phyloP scores from a whole-genome alignment of 2,329 filamentous ascomycete species.

The Fonsecaea nubica region DNA sequence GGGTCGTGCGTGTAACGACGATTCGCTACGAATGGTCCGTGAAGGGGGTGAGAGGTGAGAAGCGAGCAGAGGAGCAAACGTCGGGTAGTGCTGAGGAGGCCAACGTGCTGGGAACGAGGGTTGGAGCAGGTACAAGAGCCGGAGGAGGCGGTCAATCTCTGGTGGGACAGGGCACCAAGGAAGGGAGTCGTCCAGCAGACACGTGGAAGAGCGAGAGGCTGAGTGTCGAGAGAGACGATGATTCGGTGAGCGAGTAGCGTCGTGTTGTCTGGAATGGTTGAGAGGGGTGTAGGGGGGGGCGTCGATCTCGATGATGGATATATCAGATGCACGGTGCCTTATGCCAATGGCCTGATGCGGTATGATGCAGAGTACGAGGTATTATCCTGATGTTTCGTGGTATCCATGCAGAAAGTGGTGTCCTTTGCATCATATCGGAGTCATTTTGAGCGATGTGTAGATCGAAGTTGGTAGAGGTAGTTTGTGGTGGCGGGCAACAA shows the following conservation, averaged over 20 bases:
- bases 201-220: constrained; percentile 39
- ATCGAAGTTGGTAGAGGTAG: background rate
- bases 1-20: constrained; percentile 35
- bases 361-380: background rate
- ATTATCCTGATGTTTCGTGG: background rate
- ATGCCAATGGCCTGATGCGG: background rate
- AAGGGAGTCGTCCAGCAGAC: constrained; percentile 20
- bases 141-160: constrained; percentile 30
- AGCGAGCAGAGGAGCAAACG: constrained; percentile 21
- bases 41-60: constrained; percentile 22
- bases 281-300: constrained; percentile 4
- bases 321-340: constrained; percentile 5
- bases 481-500: background rate
- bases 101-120: constrained; percentile 29
- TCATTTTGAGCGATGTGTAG: background rate
- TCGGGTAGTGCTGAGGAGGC: constrained; percentile 24
- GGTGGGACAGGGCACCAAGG: constrained; percentile 13
- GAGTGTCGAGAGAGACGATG: constrained; percentile 25
- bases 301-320: constrained; percentile 9
- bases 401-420: background rate
- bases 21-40: constrained; percentile 34
- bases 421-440: background rate
- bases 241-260: constrained; percentile 31
- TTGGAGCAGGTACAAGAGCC: constrained; percentile 7
- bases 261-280: constrained; percentile 7